Percentiles rank a stretch among this genome's conserved stretches.
Conservation (phyloP, 2,329 filamentous ascomycete species). For the Claviceps pusilla region DNA sequence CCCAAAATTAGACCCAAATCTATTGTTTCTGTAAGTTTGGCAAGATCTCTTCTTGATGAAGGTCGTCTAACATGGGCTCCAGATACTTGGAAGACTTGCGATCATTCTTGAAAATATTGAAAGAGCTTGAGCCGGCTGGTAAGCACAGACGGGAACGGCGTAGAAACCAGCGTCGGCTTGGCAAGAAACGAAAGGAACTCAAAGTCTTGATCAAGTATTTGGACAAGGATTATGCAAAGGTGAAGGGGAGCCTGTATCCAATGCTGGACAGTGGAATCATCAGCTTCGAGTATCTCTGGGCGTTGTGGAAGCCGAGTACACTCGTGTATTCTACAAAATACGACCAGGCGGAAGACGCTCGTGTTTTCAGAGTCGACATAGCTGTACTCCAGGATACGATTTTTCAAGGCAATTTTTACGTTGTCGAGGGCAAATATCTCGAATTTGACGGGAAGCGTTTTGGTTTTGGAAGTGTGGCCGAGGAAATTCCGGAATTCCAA, state of each 20-base stretch:
- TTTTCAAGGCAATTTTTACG: constrained; percentile 60
- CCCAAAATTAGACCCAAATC: constrained; percentile 56
- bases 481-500: constrained; percentile 61
- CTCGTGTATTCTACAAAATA: constrained; percentile 67
- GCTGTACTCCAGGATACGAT: constrained; percentile 56
- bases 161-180: constrained; percentile 43
- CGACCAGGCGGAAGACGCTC: constrained; percentile 57
- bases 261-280: constrained; percentile 71
- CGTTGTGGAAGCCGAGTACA: constrained; percentile 74
- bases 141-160: constrained; percentile 41
- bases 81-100: constrained; percentile 67
- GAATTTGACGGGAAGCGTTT: constrained; percentile 83
- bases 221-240: constrained; percentile 66
- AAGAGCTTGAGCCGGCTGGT: constrained; percentile 34
- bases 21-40: constrained; percentile 44
- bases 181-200: constrained; percentile 46
- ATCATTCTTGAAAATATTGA: constrained; percentile 46
- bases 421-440: constrained; percentile 63
- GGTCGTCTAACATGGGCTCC: neutral
- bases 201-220: constrained; percentile 62
- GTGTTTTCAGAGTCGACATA: constrained; percentile 68
- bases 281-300: constrained; percentile 80
- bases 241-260: constrained; percentile 63
- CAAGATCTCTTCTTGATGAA: neutral
- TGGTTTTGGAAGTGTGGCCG: constrained; percentile 55